Evolutionary conservation across 2,329 filamentous ascomycete genomes (phyloP), one percentile per base, ranked within the genome.

Genomic region (Aspergillus viridinutans): DNA sequence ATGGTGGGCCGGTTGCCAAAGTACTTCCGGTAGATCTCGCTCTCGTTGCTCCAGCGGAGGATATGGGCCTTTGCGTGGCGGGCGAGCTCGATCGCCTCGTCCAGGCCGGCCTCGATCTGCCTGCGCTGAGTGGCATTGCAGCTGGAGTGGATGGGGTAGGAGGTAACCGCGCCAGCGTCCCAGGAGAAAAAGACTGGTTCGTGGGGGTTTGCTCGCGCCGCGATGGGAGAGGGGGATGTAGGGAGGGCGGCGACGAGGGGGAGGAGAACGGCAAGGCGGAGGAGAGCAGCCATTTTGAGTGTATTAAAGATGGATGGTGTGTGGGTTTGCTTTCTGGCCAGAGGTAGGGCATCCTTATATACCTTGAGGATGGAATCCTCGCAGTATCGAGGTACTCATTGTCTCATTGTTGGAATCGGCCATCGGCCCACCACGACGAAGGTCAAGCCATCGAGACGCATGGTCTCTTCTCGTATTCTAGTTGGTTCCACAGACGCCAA

Each of bases 11-110:
- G 77, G 53, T 83, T 78, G 49, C 87, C 85, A 67, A 90, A 90
- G 74, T 89, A 90, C 74, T 86, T 88, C 53, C 76, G 76, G 67
- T 84, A 85, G 57, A 87, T 79, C 21, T 80, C 76, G 9, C 84
- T 87, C 26, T 78, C 74, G 71, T 81, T 79, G 32, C 85, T 84
- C 59, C 63, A 76, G 38, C 68, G 67, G 42, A 72, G 67, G 45
- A 71, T 80, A 66, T 89, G 86, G 43, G 86, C 80, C 58, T 81
- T 82, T 6, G 87, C 87, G 64, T 88, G 85, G 52, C 78, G 70
- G 7, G 83, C 84, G 3, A 89, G 76, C 52, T 73, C 68, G 42
- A 86, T 71, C 4, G 84, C 79, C 68, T 90, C 87, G 20, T 80
- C 74, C 0, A 90, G 76, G 5, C 79, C 87, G 17, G 73, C 71